phyloP scores from a whole-genome alignment of 495 filamentous ascomycete species.

The Xylaria acuta region DNA sequence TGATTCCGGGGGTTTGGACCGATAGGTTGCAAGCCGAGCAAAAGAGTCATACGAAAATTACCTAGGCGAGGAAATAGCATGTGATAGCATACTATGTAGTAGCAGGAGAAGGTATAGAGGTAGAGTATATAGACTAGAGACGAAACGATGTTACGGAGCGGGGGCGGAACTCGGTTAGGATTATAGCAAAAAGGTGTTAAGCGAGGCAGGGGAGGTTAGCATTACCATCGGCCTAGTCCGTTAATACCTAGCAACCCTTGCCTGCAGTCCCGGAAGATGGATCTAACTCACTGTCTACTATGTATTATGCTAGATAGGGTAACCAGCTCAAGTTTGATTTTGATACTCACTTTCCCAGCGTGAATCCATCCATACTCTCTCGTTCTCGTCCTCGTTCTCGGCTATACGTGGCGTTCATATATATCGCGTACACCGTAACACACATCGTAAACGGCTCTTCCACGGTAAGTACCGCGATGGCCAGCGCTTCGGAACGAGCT shows the following conservation, averaged over 20 bases:
- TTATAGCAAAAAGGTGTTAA: constrained; percentile 8
- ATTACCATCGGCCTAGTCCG: neutral
- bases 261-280: neutral
- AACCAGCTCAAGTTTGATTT: constrained; percentile 7
- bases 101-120: too few species aligned
- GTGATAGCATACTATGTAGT: too few species aligned
- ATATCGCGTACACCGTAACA: neutral
- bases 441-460: neutral
- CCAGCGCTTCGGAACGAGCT: constrained; percentile 3
- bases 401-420: neutral
- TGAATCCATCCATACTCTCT: neutral
- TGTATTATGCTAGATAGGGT: neutral
- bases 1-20: too few species aligned
- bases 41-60: neutral
- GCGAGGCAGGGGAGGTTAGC: constrained; percentile 5
- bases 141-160: neutral
- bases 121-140: neutral
- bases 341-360: constrained; percentile 6
- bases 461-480: neutral
- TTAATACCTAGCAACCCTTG: neutral
- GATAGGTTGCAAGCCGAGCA: neutral
- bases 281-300: neutral
- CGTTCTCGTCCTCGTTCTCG: neutral
- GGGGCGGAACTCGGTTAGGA: neutral
- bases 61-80: too few species aligned